Conservation (phyloP, 1,139 yeast species). For the Scheffersomyces stambukii region DNA sequence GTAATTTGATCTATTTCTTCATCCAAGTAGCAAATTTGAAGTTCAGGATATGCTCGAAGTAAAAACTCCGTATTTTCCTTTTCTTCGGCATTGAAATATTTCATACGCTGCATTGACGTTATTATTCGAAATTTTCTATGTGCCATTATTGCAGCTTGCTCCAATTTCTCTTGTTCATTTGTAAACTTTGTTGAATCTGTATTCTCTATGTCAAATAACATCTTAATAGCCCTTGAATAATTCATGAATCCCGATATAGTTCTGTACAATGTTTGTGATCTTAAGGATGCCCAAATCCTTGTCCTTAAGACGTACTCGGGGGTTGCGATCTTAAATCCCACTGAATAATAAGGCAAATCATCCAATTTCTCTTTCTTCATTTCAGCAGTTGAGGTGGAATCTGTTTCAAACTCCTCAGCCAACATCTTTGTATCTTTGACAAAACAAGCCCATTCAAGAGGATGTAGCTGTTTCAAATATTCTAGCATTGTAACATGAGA, state of each 20-base stretch:
- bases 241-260: slow-evolving; percentile 58
- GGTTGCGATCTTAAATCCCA: slow-evolving; percentile 51
- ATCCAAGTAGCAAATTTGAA: slow-evolving; percentile 41
- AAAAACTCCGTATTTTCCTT: slow-evolving; percentile 32
- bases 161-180: slow-evolving; percentile 26
- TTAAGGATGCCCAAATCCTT: slow-evolving; percentile 54
- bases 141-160: slow-evolving; percentile 36
- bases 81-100: slow-evolving; percentile 31
- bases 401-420: slow-evolving; percentile 42
- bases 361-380: slow-evolving; percentile 18
- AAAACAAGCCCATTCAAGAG: slow-evolving; percentile 49
- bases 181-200: slow-evolving; percentile 15
- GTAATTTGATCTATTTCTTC: slow-evolving; percentile 26
- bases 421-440: slow-evolving; percentile 47
- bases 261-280: slow-evolving; percentile 52
- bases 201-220: slow-evolving; percentile 44
- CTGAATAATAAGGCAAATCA: slow-evolving; percentile 44
- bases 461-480: slow-evolving; percentile 47
- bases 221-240: slow-evolving; percentile 48
- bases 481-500: slow-evolving; percentile 50
- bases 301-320: slow-evolving; percentile 52
- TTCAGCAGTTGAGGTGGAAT: slow-evolving; percentile 20
- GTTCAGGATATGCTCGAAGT: slow-evolving; percentile 42
- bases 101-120: slow-evolving; percentile 42
- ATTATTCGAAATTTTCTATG: slow-evolving; percentile 45